Evolutionary conservation across 2,329 filamentous ascomycete genomes (phyloP).

Genomic region (Ophioceras dolichostomum): DNA sequence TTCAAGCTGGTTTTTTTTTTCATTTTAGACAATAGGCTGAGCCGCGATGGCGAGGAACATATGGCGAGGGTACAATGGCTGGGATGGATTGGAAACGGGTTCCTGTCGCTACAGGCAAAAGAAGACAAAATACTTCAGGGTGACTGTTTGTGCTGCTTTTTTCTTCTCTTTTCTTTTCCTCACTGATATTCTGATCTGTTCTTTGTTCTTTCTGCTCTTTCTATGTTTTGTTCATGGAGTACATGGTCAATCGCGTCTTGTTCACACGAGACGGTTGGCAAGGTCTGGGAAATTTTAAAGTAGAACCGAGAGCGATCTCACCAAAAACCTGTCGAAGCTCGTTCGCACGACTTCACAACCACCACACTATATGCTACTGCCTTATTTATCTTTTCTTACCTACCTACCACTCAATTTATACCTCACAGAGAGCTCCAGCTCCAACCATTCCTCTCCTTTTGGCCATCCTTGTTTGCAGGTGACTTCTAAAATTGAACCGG

Average conservation of each 20-base stretch:
- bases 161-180: conserved; percentile 4
- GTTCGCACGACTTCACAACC: no score
- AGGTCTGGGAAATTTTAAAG: conserved; percentile 1
- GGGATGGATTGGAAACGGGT: conserved; percentile 4
- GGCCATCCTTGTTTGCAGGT: no score
- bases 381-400: no score
- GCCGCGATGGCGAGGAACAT: conserved; percentile 1
- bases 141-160: conserved; percentile 4
- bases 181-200: not conserved
- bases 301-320: conserved; percentile 5
- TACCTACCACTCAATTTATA: no score
- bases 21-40: conserved; percentile 3
- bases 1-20: not conserved
- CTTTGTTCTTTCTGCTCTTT: not conserved
- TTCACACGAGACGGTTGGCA: no score
- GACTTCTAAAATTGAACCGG: no score
- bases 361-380: no score
- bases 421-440: no score
- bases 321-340: no score
- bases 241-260: no score
- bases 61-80: not conserved
- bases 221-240: conserved; percentile 1
- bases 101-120: conserved; percentile 10
- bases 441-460: no score
- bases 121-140: no score